Percentiles rank a stretch among this genome's conserved stretches.
Evolutionary conservation across 164 flowering plant species (phyloP).

Genomic region (Magnolia officinalis): DNA sequence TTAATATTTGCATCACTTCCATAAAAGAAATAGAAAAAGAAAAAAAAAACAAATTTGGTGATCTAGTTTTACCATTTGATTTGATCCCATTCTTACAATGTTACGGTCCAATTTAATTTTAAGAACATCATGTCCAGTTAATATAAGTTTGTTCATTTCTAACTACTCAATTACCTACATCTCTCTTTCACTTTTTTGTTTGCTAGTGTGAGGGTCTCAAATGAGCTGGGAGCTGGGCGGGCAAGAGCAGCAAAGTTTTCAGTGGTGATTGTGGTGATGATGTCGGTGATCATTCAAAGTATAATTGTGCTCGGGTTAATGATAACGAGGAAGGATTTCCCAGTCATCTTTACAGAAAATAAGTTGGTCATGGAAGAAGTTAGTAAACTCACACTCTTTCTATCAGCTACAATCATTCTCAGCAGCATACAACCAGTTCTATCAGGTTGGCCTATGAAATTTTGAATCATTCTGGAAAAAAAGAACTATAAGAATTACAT

Average conservation of each 20-base stretch:
- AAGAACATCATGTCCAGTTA: no score
- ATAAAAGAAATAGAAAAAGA: no score
- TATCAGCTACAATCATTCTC: conserved; percentile 42
- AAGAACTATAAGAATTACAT: no score
- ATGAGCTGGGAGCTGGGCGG: conserved; percentile 64
- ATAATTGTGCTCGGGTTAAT: conserved; percentile 30
- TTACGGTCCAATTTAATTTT: no score
- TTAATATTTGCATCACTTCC: no score
- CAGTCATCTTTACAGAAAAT: conserved; percentile 40
- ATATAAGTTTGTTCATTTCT: no score
- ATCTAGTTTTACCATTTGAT: no score
- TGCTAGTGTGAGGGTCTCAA: conserved; percentile 65
- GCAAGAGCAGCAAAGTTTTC: conserved; percentile 64
- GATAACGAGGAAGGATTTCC: conserved; percentile 25
- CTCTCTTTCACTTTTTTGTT: not conserved
- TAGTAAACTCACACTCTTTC: conserved; percentile 41
- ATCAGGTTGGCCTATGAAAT: conserved; percentile 30
- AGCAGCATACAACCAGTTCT: conserved; percentile 57
- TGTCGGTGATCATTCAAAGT: conserved; percentile 40
- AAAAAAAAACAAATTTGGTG: no score
- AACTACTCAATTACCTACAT: no score
- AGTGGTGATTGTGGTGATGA: conserved; percentile 40
- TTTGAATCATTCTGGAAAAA: no score
- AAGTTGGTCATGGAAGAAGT: conserved; percentile 34
- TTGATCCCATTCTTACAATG: no score